Evolutionary conservation across 371 early-diverging fungal genomes (phyloP).

Genomic region (Lichtheimia ramosa): DNA sequence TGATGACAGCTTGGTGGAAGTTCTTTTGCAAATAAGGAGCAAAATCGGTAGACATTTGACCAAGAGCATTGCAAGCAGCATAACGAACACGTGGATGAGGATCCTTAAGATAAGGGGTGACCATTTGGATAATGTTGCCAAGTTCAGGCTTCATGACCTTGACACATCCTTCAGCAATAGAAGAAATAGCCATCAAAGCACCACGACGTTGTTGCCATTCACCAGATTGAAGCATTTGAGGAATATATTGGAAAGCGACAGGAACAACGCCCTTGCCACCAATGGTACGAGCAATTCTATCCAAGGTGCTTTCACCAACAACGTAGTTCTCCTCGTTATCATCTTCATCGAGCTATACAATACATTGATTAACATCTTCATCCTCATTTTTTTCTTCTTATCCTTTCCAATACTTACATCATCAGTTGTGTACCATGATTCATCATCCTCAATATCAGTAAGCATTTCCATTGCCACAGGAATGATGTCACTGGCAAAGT

Average conservation of each 20-base stretch:
- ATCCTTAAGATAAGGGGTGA: slow-evolving; percentile 84
- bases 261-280: slow-evolving; percentile 91
- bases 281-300: slow-evolving; percentile 86
- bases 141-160: slow-evolving; percentile 91
- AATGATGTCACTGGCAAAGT: slow-evolving; percentile 73
- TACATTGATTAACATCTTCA: neutral
- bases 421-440: slow-evolving; percentile 88
- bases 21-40: slow-evolving; percentile 82
- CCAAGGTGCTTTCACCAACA: slow-evolving; percentile 93
- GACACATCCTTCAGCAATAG: slow-evolving; percentile 95
- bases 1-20: slow-evolving; percentile 76
- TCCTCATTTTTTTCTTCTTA: neutral
- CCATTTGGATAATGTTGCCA: slow-evolving; percentile 78
- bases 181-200: slow-evolving; percentile 90
- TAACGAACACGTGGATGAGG: slow-evolving; percentile 95
- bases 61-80: slow-evolving; percentile 94
- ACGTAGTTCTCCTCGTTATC: slow-evolving; percentile 87
- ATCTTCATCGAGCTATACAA: slow-evolving; percentile 75
- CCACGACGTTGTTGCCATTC: slow-evolving; percentile 95
- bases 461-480: slow-evolving; percentile 93
- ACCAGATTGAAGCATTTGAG: slow-evolving; percentile 81
- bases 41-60: slow-evolving; percentile 97
- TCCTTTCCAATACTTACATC: slow-evolving; percentile 47
- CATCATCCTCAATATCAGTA: slow-evolving; percentile 85
- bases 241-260: slow-evolving; percentile 85